Evolutionary conservation across 345 rosid species (phyloP).

Genomic region (Brassica napus): DNA sequence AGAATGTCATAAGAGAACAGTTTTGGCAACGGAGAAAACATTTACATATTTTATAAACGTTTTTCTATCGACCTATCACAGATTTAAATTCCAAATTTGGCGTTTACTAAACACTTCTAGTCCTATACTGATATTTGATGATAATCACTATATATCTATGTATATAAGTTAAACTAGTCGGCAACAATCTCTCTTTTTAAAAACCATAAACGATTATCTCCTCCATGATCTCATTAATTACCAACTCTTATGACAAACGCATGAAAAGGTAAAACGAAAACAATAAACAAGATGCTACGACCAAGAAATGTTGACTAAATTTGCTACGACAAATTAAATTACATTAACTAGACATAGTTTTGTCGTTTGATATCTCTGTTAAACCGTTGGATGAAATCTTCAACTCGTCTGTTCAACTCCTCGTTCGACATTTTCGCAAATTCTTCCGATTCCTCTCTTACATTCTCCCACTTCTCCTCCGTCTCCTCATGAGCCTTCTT

Average conservation of each 20-base stretch:
- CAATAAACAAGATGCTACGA: not conserved
- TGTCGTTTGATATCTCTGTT: conserved; percentile 63
- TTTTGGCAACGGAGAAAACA: not conserved
- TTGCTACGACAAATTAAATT: not conserved
- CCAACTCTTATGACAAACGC: conserved; percentile 27
- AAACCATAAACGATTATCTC: not conserved
- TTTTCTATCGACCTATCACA: not conserved
- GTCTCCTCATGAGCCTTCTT: not conserved
- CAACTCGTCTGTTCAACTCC: conserved; percentile 71
- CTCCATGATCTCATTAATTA: conserved; percentile 20
- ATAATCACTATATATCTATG: too few relatives aligned
- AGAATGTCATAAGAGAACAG: not conserved
- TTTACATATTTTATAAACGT: not conserved
- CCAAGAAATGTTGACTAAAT: conserved; percentile 10
- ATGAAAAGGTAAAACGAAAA: not conserved
- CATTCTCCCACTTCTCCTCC: conserved; percentile 26
- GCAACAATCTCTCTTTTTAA: too few relatives aligned
- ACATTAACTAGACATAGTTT: conserved; percentile 9
- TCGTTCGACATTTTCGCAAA: conserved; percentile 68
- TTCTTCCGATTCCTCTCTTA: conserved; percentile 47
- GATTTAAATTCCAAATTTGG: not conserved
- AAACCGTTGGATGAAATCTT: conserved; percentile 69
- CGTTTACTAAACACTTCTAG: not conserved
- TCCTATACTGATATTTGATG: not conserved
- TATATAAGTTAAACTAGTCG: too few relatives aligned